A percentile compares a stretch with the other conserved stretches of the same genome.
Conservation (phyloP, 2,329 filamentous ascomycete genomes). For the Scedosporium dehoogii region DNA sequence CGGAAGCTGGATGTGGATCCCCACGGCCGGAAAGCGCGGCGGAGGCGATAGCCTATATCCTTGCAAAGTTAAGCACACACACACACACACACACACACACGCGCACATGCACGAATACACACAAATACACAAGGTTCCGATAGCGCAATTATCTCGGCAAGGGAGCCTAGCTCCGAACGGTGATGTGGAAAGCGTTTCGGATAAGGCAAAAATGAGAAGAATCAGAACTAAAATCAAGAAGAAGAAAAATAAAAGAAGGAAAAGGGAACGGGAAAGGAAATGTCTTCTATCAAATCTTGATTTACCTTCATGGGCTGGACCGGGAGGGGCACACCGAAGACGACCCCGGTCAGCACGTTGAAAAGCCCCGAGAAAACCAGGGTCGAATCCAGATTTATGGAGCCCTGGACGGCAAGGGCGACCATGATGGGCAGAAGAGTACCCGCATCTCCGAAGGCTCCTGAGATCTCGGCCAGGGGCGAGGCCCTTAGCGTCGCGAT, state of each 20-base stretch:
- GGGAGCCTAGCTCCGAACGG: no score
- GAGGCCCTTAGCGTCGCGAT: conserved; percentile 33
- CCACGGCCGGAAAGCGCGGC: conserved; percentile 70
- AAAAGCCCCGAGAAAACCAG: conserved; percentile 81
- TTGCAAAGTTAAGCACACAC: background rate
- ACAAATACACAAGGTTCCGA: no score
- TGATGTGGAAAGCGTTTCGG: no score
- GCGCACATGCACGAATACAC: background rate
- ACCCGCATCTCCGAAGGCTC: conserved; percentile 77
- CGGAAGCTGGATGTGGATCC: conserved; percentile 21
- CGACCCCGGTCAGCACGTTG: conserved; percentile 71
- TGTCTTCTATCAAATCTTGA: background rate
- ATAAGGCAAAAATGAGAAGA: no score
- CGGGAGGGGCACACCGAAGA: conserved; percentile 82
- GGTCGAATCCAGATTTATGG: conserved; percentile 73
- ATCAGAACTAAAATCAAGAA: background rate
- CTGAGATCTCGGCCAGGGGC: conserved; percentile 67
- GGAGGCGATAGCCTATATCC: conserved; percentile 65
- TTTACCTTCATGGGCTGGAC: conserved; percentile 74
- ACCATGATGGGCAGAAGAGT: conserved; percentile 85
- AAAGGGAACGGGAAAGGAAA: background rate
- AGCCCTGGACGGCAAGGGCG: conserved; percentile 66
- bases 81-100: background rate
- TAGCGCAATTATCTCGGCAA: no score
- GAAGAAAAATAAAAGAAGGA: background rate